A percentile compares a stretch with the other conserved stretches of the same genome.
phyloP scores from a whole-genome alignment of 805 yeast species.

The Yamadazyma scolyti region DNA sequence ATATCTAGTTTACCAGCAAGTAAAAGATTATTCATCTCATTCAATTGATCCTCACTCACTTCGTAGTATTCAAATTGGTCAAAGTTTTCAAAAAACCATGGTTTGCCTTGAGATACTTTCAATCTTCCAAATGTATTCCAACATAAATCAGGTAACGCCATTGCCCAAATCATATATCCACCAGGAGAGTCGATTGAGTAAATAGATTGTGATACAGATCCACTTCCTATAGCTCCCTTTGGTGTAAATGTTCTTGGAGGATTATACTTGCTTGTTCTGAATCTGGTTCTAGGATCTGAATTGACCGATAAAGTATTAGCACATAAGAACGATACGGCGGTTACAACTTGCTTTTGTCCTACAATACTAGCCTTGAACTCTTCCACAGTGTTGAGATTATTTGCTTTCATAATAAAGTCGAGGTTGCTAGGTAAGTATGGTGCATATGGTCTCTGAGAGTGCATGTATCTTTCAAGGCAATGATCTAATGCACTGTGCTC shows the following conservation, averaged over 20 bases:
- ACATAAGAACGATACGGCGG: slow-evolving; percentile 93
- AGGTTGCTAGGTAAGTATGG: slow-evolving; percentile 98
- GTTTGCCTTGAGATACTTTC: slow-evolving; percentile 12
- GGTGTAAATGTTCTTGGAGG: slow-evolving; percentile 96
- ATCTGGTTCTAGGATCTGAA: slow-evolving; percentile 90
- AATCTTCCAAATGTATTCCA: slow-evolving; percentile 31
- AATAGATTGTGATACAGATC: slow-evolving; percentile 98
- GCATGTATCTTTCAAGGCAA: slow-evolving; percentile 87
- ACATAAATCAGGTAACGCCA: slow-evolving; percentile 62
- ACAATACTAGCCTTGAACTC: slow-evolving; percentile 80
- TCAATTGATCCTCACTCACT: slow-evolving; percentile 36
- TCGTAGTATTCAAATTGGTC: slow-evolving; percentile 34
- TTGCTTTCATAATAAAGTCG: slow-evolving; percentile 86
- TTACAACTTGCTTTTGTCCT: slow-evolving; percentile 87
- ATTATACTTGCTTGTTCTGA: slow-evolving; percentile 89
- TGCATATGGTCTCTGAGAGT: slow-evolving; percentile 89
- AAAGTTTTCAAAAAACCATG: slow-evolving; percentile 29
- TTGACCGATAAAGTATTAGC: slow-evolving; percentile 99
- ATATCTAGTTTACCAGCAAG: slow-evolving; percentile 23
- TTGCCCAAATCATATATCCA: slow-evolving; percentile 77
- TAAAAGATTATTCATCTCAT: slow-evolving; percentile 21
- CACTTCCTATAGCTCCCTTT: slow-evolving; percentile 95
- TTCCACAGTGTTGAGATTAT: slow-evolving; percentile 68
- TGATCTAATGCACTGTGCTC: slow-evolving; percentile 85
- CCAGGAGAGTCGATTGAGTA: slow-evolving; percentile 98